These are phyloP conservation scores for Elsinoe batatas DNA, from an alignment of 2,329 filamentous ascomycete genomes.

Conservation along the genomic window DNA sequence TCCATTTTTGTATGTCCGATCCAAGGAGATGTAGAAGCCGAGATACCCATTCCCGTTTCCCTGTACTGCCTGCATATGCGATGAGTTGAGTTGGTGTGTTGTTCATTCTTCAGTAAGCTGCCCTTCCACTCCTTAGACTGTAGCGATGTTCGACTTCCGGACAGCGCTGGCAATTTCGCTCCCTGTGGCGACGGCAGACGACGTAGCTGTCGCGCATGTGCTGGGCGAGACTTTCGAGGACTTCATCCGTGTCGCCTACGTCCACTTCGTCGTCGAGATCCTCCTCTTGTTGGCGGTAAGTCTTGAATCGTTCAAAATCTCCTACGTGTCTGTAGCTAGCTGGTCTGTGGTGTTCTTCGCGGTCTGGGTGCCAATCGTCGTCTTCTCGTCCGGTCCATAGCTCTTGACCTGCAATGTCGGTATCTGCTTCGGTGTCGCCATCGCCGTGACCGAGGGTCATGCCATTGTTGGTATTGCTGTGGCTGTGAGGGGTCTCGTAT, in stretches of 20 bases:
- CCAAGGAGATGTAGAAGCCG: slow-evolving; percentile 4
- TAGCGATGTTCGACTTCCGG: not conserved
- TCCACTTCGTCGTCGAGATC: slow-evolving; percentile 18
- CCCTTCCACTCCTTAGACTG: not conserved
- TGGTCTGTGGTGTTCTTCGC: slow-evolving; percentile 10
- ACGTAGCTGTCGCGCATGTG: not conserved
- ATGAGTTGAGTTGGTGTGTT: not conserved
- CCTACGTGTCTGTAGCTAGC: not conserved
- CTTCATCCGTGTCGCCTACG: slow-evolving; percentile 21
- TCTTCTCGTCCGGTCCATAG: slow-evolving; percentile 14
- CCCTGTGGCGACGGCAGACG: not conserved
- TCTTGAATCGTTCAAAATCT: slow-evolving; percentile 10
- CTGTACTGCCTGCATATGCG: not conserved
- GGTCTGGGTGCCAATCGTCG: slow-evolving; percentile 18
- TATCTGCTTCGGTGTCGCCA: slow-evolving; percentile 25
- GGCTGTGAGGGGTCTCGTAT: slow-evolving; percentile 66
- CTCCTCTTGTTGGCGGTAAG: slow-evolving; percentile 8
- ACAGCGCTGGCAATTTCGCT: not conserved
- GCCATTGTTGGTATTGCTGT: slow-evolving; percentile 21
- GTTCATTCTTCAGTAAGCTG: not conserved
- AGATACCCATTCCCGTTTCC: slow-evolving; percentile 2
- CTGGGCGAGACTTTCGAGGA: slow-evolving; percentile 16
- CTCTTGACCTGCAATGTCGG: slow-evolving; percentile 16
- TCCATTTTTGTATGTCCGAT: not conserved
- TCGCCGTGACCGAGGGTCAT: slow-evolving; percentile 27